Evolutionary conservation across 306 rosid genomes (phyloP), one percentile per base, ranked within the genome.

Genomic region (Vicia faba): DNA sequence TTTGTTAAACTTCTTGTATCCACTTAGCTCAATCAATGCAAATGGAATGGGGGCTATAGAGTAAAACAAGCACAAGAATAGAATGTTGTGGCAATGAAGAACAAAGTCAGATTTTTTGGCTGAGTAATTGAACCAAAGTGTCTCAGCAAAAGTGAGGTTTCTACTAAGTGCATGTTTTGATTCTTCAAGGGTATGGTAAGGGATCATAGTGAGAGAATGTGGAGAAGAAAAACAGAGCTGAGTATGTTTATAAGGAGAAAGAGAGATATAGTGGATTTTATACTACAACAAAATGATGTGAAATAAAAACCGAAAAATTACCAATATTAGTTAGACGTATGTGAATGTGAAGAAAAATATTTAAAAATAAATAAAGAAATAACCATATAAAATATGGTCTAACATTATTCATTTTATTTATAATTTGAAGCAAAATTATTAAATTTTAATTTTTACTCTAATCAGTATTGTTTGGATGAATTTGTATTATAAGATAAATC

Each of bases 71-170:
- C 81, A 87, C 56, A 92, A 88, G 79, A 92, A 87, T 51, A 89
- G 62, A 28, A 81, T 66, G 79, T 85, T 89, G 70, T 92, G 97
- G 74, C 88, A 82, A 76, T 78, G 88, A 43, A 92, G 96, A 28
- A 82, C 67, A 84, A 87, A 85, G 56, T 89, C 90, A 68, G 96
- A 72, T 81, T 85, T 89, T 3, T 49, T 13, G 10, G 87, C 87
- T 0, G 97, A 89, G 85, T 92, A 92, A 16, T 82, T 82, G 82
- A 87, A 87, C 97, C 97, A 92, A 7, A 89, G 39, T 14, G 85
- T 84, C 82, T 92, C 95, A 25, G 75, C 79, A 15, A 31, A 49
- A 19, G 89, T 87, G 60, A 92, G 86, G 66, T 82, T 84, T 15
- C 92, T 84, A 39, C 89, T 86, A 10, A 89, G 83, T 8, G 82